Base-by-base conservation (phyloP, 352 stramenopile species). In the Pythium myriotylum region DNA sequence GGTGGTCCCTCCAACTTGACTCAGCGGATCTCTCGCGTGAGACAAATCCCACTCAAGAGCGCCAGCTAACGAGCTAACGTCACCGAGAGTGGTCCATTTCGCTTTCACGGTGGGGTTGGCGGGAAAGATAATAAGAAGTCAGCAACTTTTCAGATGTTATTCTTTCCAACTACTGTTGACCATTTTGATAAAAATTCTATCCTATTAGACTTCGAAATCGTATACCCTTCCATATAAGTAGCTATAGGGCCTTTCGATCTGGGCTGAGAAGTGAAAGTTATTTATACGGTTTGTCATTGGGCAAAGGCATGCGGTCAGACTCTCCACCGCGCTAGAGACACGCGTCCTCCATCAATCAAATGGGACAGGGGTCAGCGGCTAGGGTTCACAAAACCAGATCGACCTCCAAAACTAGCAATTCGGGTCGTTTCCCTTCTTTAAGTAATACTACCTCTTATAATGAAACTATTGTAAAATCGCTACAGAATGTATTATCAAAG, bases 281-380 rank as follows among this genome's bases (percentile, higher is more conserved):
- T 62, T 47, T 62, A 40, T 47, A 24, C 22, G 6, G 2, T 1
- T 1, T 40, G 2, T 45, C 42, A 62, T 62, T 46, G 54, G 54
- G 17, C 24, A 1, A 22, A 27, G 22, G 29, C 52, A 12, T 16
- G 10, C 10, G 19, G 49, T 22, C 4, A 6, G 17, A 10, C 10
- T 35, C 29, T 10, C 37, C 37, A 43, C 8, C n/a, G 37, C 7
- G 37, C 13, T 40, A 59, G 16, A 51, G 52, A 49, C 52, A 51
- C 40, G 41, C 27, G 52, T 40, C 52, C 37, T 24, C 26, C 17
- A 48, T 47, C 52, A 59, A 59, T 59, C 39, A 59, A 43, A 35
- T 39, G 19, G 24, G 22, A 59, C 22, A 59, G 4, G 17, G 17
- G 26, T 16, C 0, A 43, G 52, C 5, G 52, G 52, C 0, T 59